Evolutionary conservation across 768 basidiomycete species (phyloP).

Genomic region (Lactarius evosmus): DNA sequence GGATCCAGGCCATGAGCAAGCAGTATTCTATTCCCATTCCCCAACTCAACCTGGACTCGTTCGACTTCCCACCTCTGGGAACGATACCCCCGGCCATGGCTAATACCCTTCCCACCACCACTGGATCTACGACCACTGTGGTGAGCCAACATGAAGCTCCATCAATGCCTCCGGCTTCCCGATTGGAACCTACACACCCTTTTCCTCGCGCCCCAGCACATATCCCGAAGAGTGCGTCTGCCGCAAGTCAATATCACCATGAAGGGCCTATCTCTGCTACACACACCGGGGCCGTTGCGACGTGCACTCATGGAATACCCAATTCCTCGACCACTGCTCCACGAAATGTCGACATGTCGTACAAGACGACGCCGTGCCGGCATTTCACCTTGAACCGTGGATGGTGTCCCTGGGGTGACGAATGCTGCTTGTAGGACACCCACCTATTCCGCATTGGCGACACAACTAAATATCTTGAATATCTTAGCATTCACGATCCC

Average conservation of each 20-base stretch:
- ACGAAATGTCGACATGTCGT: conserved; percentile 11
- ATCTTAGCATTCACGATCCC: conserved; percentile 17
- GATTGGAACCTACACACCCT: neutral
- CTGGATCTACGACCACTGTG: neutral
- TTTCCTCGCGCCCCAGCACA: neutral
- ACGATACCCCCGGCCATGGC: neutral
- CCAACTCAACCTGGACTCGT: conserved; percentile 6
- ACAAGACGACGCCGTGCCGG: conserved; percentile 17
- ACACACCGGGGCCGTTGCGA: too few relatives aligned
- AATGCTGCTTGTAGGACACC: conserved; percentile 15
- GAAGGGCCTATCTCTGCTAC: neutral
- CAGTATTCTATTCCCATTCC: conserved; percentile 16
- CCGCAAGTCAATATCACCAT: neutral
- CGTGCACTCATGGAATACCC: neutral
- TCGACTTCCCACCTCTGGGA: neutral
- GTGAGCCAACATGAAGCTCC: neutral
- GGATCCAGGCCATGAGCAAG: conserved; percentile 11
- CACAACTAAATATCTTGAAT: neutral
- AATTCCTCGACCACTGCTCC: neutral
- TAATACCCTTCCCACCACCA: neutral
- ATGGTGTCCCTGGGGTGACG: conserved; percentile 21
- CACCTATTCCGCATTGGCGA: too few relatives aligned
- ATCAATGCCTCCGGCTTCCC: neutral
- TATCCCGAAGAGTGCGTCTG: neutral
- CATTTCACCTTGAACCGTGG: conserved; percentile 18